A percentile compares a stretch with the other conserved stretches of the same genome.
Evolutionary conservation across 805 yeast genomes (phyloP).

Genomic region (Candida loeiensis): DNA sequence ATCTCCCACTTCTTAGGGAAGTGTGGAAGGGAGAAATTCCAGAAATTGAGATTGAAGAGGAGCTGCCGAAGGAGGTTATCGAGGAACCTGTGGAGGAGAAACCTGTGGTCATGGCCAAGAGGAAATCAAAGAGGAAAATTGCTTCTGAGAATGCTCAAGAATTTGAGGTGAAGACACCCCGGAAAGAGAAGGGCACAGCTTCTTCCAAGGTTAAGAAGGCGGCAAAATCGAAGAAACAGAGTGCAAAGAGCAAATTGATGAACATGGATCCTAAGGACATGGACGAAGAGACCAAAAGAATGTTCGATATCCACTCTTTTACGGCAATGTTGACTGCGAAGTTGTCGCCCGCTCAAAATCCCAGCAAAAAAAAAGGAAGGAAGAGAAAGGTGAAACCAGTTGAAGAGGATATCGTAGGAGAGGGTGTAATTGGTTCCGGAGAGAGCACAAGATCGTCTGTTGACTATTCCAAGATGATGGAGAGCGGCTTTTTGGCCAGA

Average conservation of each 20-base stretch:
- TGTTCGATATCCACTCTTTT: conserved; percentile 25
- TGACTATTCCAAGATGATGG: conserved; percentile 10
- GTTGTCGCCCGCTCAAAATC: conserved; percentile 12
- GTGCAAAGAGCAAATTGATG: background rate
- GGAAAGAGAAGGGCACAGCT: background rate
- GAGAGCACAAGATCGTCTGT: background rate
- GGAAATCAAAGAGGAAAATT: background rate
- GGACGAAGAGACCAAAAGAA: conserved; percentile 6
- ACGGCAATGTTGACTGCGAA: conserved; percentile 24
- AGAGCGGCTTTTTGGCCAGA: conserved; percentile 7
- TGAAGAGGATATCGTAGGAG: conserved; percentile 5
- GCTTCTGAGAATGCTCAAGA: background rate
- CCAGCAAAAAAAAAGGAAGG: conserved; percentile 5
- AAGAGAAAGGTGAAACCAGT: conserved; percentile 4
- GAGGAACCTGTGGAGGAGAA: background rate
- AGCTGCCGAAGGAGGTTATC: too few species aligned
- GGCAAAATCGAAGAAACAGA: background rate
- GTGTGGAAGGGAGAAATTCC: conserved; percentile 13
- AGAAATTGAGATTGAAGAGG: too few species aligned
- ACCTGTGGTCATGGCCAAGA: background rate
- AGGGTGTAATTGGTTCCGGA: conserved; percentile 2
- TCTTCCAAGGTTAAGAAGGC: background rate
- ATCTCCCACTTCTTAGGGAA: conserved; percentile 19
- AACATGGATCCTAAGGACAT: conserved; percentile 3
- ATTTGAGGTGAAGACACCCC: background rate